A percentile compares a stretch with the other conserved stretches of the same genome.
Evolutionary conservation across 2,329 filamentous ascomycete species (phyloP).

Genomic region (Botrytis deweyae): DNA sequence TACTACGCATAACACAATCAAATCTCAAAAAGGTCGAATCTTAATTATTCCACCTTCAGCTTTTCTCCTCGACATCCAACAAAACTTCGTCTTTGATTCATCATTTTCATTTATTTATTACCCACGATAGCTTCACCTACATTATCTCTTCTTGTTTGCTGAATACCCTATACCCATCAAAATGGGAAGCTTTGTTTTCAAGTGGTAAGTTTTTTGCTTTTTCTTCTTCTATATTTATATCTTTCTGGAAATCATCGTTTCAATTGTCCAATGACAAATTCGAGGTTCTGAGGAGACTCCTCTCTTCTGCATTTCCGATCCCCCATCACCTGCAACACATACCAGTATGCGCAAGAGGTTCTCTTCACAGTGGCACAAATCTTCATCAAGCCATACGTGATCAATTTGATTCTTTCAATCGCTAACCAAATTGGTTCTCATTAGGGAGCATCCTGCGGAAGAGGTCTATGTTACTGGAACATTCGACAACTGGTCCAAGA

Average conservation of each 20-base stretch:
- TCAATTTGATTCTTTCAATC: background rate
- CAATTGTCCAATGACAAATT: slow-evolving; percentile 7
- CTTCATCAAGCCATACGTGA: background rate
- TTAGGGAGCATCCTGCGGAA: slow-evolving; percentile 79
- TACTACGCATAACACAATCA: background rate
- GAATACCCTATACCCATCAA: slow-evolving; percentile 22
- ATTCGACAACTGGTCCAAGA: slow-evolving; percentile 93
- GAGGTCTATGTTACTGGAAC: slow-evolving; percentile 92
- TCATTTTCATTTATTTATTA: background rate
- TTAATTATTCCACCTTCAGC: background rate
- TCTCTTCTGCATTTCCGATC: background rate
- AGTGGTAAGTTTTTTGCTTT: slow-evolving; percentile 36
- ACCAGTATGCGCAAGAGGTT: background rate
- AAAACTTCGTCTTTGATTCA: background rate
- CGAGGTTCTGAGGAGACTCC: background rate
- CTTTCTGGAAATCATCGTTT: background rate
- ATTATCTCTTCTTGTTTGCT: background rate
- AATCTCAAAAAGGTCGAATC: background rate
- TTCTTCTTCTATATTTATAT: background rate
- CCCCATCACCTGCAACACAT: background rate
- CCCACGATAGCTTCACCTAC: background rate
- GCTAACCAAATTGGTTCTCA: slow-evolving; percentile 42
- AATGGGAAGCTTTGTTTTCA: slow-evolving; percentile 43
- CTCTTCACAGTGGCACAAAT: background rate
- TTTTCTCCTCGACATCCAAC: background rate